phyloP scores from a whole-genome alignment of 106 monocot species.

The Vanilla planifolia region DNA sequence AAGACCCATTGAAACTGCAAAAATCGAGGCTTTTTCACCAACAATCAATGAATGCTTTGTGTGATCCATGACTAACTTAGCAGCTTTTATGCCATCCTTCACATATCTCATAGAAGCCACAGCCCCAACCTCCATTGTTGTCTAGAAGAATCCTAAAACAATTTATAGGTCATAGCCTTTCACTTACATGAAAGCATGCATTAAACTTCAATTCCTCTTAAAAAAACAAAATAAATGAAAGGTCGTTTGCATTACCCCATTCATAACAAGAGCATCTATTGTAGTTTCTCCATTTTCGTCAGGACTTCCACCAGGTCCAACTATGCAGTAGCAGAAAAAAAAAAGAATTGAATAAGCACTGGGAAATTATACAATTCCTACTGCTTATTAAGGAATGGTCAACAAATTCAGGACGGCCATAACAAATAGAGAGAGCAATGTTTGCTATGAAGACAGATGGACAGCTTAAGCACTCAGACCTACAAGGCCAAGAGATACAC shows the following conservation, averaged over 20 bases:
- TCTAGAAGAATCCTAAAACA: constrained; percentile 53
- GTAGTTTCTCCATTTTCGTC: constrained; percentile 99
- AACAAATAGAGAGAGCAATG: too few species aligned
- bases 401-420: too few species aligned
- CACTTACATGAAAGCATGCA: constrained; percentile 4
- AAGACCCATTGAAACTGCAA: constrained; percentile 95
- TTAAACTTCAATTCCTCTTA: neutral
- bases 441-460: too few species aligned
- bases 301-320: constrained; percentile 95
- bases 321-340: constrained; percentile 21
- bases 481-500: too few species aligned
- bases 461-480: too few species aligned
- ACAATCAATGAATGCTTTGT: constrained; percentile 78
- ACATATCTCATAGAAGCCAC: constrained; percentile 93
- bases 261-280: constrained; percentile 88
- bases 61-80: constrained; percentile 79
- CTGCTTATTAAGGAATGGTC: too few species aligned
- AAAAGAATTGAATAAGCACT: neutral
- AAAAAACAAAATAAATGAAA: neutral
- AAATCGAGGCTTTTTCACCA: constrained; percentile 76
- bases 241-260: constrained; percentile 52
- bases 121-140: constrained; percentile 88
- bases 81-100: constrained; percentile 87
- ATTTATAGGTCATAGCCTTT: constrained; percentile 15
- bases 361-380: too few species aligned